phyloP scores from a whole-genome alignment of 116 monocot species.

The Thalassia testudinum region DNA sequence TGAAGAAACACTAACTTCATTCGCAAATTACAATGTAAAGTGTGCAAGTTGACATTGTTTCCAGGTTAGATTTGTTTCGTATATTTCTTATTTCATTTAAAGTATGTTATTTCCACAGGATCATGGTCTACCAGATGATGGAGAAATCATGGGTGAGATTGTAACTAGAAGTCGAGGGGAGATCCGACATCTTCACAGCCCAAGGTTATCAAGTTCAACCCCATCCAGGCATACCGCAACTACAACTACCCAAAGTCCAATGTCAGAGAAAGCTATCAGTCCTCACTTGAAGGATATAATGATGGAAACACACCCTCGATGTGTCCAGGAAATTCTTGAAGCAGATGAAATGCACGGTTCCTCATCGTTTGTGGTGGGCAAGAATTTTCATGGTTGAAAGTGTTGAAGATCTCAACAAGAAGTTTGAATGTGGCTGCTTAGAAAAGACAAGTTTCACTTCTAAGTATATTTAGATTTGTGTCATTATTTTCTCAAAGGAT shows the following conservation, averaged over 20 bases:
- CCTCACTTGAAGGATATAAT: slow-evolving; percentile 26
- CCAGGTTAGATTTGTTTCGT: background rate
- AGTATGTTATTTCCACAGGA: background rate
- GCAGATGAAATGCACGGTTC: too few species aligned
- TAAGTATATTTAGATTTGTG: too few species aligned
- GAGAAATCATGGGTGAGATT: slow-evolving; percentile 58
- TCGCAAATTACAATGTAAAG: slow-evolving; percentile 11
- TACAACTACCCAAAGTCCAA: slow-evolving; percentile 20
- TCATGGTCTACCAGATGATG: slow-evolving; percentile 15
- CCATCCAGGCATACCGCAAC: slow-evolving; percentile 15
- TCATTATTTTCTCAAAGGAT: too few species aligned
- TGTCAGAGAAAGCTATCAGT: slow-evolving; percentile 23
- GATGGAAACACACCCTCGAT: slow-evolving; percentile 19
- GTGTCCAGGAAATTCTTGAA: background rate
- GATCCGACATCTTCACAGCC: slow-evolving; percentile 25
- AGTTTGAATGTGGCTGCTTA: too few species aligned
- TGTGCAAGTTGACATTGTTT: background rate
- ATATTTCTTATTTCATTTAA: too few species aligned
- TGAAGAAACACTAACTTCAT: slow-evolving; percentile 45
- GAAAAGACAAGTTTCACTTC: too few species aligned
- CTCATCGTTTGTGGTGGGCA: too few species aligned
- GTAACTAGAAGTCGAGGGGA: slow-evolving; percentile 74
- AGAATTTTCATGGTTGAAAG: too few species aligned
- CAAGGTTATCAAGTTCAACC: slow-evolving; percentile 30
- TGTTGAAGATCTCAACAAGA: too few species aligned